Evolutionary conservation across 305 asterid species (phyloP).

Genomic region (Fraxinus latifolia): DNA sequence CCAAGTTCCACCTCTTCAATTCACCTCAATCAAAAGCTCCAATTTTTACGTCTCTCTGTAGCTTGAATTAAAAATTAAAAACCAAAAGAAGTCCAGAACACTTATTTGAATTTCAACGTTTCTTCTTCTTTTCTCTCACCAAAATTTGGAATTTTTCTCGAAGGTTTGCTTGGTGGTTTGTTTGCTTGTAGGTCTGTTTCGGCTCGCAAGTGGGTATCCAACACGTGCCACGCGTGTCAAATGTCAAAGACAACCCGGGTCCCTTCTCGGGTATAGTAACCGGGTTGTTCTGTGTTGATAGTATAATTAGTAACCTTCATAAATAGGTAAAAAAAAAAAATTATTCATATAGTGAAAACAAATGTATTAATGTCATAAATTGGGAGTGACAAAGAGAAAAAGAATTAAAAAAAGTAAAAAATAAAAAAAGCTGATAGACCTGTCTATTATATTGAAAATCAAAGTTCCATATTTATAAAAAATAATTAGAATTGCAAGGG

Average conservation of each 20-base stretch:
- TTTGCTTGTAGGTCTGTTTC: background rate
- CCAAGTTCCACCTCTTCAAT: background rate
- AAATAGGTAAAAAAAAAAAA: too few species aligned
- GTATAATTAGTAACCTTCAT: too few species aligned
- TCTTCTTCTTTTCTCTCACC: background rate
- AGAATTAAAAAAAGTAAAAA: too few species aligned
- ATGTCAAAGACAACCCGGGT: background rate
- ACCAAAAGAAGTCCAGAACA: background rate
- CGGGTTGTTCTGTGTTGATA: background rate
- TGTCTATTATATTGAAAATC: too few species aligned
- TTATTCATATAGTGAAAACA: too few species aligned
- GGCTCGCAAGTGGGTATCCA: background rate
- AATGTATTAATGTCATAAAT: too few species aligned
- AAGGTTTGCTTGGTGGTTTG: background rate
- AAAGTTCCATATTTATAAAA: too few species aligned
- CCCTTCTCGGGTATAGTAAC: background rate
- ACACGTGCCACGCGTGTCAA: background rate
- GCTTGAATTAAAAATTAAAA: background rate
- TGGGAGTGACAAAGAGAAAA: too few species aligned
- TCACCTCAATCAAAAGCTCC: background rate
- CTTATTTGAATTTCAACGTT: background rate
- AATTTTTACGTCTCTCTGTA: background rate
- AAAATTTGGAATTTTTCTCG: background rate
- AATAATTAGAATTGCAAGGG: too few species aligned
- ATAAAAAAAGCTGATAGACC: too few species aligned